Evolutionary conservation across 2,329 filamentous ascomycete species (phyloP).

Genomic region (Knufia petricola): DNA sequence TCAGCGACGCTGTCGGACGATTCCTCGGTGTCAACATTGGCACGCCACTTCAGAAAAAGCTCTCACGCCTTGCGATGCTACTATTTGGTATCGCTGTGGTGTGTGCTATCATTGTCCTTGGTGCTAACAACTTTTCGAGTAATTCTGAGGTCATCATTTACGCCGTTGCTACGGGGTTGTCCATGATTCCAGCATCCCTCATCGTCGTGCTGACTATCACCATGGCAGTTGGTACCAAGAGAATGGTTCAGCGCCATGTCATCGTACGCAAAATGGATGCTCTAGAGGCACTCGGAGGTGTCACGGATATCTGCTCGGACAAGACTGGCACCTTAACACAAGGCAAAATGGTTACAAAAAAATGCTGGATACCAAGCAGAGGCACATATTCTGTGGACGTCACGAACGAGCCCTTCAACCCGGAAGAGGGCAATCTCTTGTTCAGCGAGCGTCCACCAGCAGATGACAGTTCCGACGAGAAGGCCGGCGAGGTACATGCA

Average conservation of each 20-base stretch:
- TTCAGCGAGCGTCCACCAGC: conserved; percentile 29
- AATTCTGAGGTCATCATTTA: conserved; percentile 55
- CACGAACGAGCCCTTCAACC: conserved; percentile 48
- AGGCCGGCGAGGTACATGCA: conserved; percentile 22
- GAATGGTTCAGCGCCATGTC: conserved; percentile 42
- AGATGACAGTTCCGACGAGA: conserved; percentile 23
- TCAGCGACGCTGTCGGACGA: conserved; percentile 48
- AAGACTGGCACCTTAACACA: conserved; percentile 48
- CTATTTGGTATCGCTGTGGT: conserved; percentile 59
- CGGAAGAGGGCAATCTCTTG: conserved; percentile 41
- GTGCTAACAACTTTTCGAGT: conserved; percentile 49
- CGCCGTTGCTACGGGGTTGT: conserved; percentile 49
- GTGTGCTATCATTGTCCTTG: conserved; percentile 60
- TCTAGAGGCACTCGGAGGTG: conserved; percentile 47
- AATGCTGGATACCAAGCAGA: conserved; percentile 48
- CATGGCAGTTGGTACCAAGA: conserved; percentile 47
- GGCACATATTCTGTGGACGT: conserved; percentile 51
- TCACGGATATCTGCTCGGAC: conserved; percentile 43
- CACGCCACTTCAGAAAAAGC: conserved; percentile 59
- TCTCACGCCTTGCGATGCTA: conserved; percentile 57
- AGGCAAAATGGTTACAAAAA: conserved; percentile 54
- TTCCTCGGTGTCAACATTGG: conserved; percentile 61
- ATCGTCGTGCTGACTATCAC: conserved; percentile 55
- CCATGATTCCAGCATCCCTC: conserved; percentile 52
- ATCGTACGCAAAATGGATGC: conserved; percentile 44